Base-by-base conservation (phyloP, 306 rosid genomes). In the Pyrus bretschneideri region DNA sequence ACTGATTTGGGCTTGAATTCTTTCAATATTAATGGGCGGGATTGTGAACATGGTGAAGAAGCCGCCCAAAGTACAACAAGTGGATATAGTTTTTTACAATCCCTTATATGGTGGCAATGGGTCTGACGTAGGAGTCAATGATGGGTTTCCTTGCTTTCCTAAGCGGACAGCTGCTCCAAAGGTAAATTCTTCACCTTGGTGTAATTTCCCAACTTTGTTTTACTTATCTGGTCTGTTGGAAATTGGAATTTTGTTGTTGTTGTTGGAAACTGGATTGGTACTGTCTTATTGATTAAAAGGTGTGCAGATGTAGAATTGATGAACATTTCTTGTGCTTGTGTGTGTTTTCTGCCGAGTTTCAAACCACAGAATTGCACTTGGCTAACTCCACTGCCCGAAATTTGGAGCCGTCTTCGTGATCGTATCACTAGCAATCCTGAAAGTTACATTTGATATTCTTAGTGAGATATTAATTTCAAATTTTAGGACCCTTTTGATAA, bases 241-340 rank as follows among this genome's bases (percentile, higher is more conserved):
- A 70, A 15, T 52, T 42, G 45, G 45, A 52, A 18, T 38, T 38
- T 2, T 38, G 6, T 1, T 35, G 40, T 35, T 35, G 40, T 29
- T 61, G 42, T 45, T 72, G 33, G 60, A 49, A 70, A 15, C 2
- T 42, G 45, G 45, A 18, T 14, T 23, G 49, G 2, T 23, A 12
- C 63, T 3, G 0, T 19, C 10, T 55, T 35, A 1, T 30, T 30
- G 71, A 35, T 57, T 77, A 66, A 72, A 71, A 62, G 80, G 35
- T 81, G 87, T 21, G 85, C 91, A 49, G 97, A 91, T 81, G 87
- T 90, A 82, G 87, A 58, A 57, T 10, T 23, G 12, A 58, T 22
- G 90, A 76, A 87, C 89, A 78, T 84, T 86, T 72, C 75, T 92
- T 78, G 93, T 79, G 92, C 96, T 79, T 87, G 91, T 72, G 96